A percentile compares a stretch with the other conserved stretches of the same genome.
These are phyloP conservation scores for Russula vinacea DNA, from an alignment of 768 basidiomycete genomes.

Conservation along the genomic window DNA sequence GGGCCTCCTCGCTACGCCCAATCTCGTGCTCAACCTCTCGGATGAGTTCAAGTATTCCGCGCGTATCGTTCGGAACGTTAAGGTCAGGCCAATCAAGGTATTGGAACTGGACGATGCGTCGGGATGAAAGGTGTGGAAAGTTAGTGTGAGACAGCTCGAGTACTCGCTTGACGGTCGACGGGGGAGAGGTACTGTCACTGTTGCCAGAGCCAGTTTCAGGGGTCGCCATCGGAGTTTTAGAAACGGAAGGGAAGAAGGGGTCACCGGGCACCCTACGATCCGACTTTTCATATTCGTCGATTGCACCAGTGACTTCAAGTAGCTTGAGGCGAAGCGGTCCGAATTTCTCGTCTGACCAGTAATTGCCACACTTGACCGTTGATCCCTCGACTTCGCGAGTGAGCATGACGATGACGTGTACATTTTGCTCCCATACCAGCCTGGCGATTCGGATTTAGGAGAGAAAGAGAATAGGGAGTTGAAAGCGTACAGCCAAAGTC, in stretches of 20 bases:
- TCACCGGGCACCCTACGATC: slow-evolving; percentile 31
- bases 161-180: slow-evolving; percentile 50
- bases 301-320: slow-evolving; percentile 46
- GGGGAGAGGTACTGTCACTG: slow-evolving; percentile 32
- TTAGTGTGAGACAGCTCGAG: slow-evolving; percentile 66
- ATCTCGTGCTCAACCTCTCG: slow-evolving; percentile 55
- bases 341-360: slow-evolving; percentile 73
- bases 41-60: slow-evolving; percentile 70
- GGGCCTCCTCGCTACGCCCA: slow-evolving; percentile 30
- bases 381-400: slow-evolving; percentile 89
- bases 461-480: neutral
- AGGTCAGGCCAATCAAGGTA: slow-evolving; percentile 96
- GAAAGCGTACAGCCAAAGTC: slow-evolving; percentile 91
- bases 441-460: slow-evolving; percentile 38
- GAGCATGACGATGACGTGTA: slow-evolving; percentile 95
- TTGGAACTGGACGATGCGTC: slow-evolving; percentile 83
- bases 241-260: slow-evolving; percentile 38
- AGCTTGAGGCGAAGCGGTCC: slow-evolving; percentile 67
- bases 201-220: neutral
- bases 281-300: slow-evolving; percentile 36
- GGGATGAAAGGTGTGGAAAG: slow-evolving; percentile 56
- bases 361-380: slow-evolving; percentile 85
- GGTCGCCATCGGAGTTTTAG: slow-evolving; percentile 6
- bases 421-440: slow-evolving; percentile 90
- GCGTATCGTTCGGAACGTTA: slow-evolving; percentile 85